Evolutionary conservation across 805 yeast species (phyloP), one percentile per base, ranked within the genome.

Genomic region (Pichia rugopelliculosa): DNA sequence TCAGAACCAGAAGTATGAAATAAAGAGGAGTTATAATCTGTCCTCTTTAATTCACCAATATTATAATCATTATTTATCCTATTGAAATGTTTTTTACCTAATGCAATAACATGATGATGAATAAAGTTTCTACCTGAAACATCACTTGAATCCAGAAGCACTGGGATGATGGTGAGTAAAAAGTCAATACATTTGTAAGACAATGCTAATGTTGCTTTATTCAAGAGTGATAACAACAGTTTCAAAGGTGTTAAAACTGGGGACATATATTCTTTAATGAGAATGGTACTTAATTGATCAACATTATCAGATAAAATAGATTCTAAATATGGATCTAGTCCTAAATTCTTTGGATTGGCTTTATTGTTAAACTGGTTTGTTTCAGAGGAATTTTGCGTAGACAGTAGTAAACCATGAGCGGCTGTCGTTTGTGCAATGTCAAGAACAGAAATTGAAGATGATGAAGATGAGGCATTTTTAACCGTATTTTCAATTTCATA

Each of bases 91-190:
- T 78, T 78, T 57, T 87, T 81, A 5, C 96, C 96, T 48, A 85
- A 72, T 9, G 84, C 76, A 47, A 90, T 81, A 22, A 90, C 80
- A 57, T 82, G 84, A 54, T 87, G 87, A 62, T 90, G 98, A 57
- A 90, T 76, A 58, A 90, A 82, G 60, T 86, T 90, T 55, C 96
- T 74, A 17, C 87, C 87, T 47, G 84, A 80, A 39, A 90, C 79
- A 57, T 89, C 96, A 8, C 79, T 68, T 0, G 80, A 71, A 55
- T 87, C 93, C 41, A 75, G 70, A 22, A 82, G 62, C 12, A 74
- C 70, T 9, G 77, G 77, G 38, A 80, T 71, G 15, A 70, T 67
- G 23, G 68, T 71, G 44, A 84, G 66, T 34, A 84, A 58, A n/a
- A 57, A 64, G 52, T 75, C 83, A 49, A 87, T 79, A 59, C 88